Conservation (phyloP, 192 early-diverging fungal genomes). For the Gryganskiella cystojenkinii region DNA sequence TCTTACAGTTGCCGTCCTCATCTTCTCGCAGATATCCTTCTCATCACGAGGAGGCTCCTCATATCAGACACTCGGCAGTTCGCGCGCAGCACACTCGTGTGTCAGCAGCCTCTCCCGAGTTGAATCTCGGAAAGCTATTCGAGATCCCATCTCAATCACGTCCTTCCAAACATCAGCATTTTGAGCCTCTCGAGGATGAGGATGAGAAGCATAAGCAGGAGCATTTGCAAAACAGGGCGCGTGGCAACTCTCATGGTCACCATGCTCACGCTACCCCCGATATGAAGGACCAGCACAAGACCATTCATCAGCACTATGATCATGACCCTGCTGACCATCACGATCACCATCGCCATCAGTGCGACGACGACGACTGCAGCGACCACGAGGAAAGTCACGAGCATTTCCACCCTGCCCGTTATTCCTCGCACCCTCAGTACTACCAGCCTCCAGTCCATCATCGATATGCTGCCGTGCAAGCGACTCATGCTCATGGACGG, state of each 20-base stretch:
- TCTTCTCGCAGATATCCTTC: no score
- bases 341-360: constrained; percentile 8
- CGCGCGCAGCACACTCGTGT: no score
- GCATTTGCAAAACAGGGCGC: no score
- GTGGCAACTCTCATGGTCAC: not conserved
- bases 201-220: no score
- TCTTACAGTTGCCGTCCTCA: no score
- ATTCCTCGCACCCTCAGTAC: not conserved
- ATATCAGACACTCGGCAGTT: no score
- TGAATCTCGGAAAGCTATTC: no score
- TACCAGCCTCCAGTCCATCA: not conserved
- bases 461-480: not conserved
- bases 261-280: constrained; percentile 12
- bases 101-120: no score
- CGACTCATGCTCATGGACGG: not conserved
- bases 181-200: no score
- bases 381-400: constrained; percentile 7
- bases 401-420: not conserved
- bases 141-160: no score
- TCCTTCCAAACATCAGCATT: no score
- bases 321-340: constrained; percentile 4
- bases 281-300: not conserved
- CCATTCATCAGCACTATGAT: not conserved
- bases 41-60: no score
- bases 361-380: not conserved